A percentile compares a stretch with the other conserved stretches of the same genome.
Conservation (phyloP, 192 early-diverging fungal species). For the Backusella tarrabulga region DNA sequence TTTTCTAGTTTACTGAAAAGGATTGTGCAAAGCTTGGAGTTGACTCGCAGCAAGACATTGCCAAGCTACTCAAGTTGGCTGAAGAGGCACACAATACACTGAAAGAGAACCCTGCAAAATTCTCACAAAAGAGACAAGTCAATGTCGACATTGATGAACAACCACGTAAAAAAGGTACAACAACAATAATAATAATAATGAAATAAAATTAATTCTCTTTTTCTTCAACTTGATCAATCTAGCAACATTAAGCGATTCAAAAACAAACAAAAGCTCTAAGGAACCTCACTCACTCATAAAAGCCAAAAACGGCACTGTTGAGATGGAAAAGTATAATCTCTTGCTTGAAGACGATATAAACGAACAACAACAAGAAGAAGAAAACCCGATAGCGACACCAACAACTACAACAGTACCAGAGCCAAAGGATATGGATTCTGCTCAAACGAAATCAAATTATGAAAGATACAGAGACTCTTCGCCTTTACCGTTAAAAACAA, state of each 20-base stretch:
- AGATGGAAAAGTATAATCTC: no score
- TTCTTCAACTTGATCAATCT: neutral
- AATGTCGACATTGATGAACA: neutral
- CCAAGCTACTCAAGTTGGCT: neutral
- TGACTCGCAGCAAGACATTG: neutral
- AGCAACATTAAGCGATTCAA: neutral
- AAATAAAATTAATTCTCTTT: neutral
- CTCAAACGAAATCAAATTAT: neutral
- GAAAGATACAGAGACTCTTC: neutral
- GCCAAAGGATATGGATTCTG: neutral
- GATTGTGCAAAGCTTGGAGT: neutral
- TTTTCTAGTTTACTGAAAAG: neutral
- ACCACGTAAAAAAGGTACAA: neutral
- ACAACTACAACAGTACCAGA: neutral
- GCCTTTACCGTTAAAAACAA: neutral
- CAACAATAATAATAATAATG: no score
- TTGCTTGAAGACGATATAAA: no score
- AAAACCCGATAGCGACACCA: neutral
- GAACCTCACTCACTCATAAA: neutral
- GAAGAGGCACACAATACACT: neutral
- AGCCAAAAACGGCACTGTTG: neutral
- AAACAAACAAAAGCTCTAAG: neutral
- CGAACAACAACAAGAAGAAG: neutral
- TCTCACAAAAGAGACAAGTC: neutral
- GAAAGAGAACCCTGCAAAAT: neutral